Percentiles rank a stretch among this genome's conserved stretches.
These are phyloP conservation scores for Babesia caballi DNA, from an alignment of 169 alveolate species.

Conservation along the genomic window DNA sequence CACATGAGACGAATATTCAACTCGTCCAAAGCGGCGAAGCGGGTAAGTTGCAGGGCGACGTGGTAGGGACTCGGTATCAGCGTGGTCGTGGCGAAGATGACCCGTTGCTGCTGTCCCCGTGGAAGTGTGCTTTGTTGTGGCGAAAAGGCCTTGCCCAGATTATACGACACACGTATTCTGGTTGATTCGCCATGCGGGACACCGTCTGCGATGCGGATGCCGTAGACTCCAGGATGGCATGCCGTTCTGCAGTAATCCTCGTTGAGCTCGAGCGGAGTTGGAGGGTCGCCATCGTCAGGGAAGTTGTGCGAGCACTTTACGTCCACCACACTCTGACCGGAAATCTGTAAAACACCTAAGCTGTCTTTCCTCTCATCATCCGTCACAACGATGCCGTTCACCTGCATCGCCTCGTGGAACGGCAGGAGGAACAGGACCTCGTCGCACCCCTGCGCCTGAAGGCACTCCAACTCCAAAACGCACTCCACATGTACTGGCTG, in stretches of 20 bases:
- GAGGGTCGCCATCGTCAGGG: neutral
- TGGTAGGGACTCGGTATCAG: constrained; percentile 12
- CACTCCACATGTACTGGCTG: constrained; percentile 1
- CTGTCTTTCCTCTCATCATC: neutral
- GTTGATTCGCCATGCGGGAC: neutral
- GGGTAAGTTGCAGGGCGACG: constrained; percentile 4
- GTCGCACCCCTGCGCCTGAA: neutral
- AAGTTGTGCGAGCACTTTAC: neutral
- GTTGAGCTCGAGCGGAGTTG: too few species aligned
- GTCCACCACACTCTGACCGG: neutral
- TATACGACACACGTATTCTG: neutral
- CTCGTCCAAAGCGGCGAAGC: neutral
- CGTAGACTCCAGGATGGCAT: constrained; percentile 22
- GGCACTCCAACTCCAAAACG: neutral
- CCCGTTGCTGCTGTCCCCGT: constrained; percentile 22
- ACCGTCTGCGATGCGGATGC: neutral
- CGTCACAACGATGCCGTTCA: neutral
- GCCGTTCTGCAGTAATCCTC: neutral
- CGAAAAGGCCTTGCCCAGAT: constrained; percentile 16
- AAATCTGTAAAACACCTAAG: neutral
- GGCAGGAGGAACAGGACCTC: constrained; percentile 19
- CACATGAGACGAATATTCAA: neutral
- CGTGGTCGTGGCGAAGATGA: constrained; percentile 1
- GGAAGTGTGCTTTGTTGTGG: neutral
- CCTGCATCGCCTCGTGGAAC: constrained; percentile 44